Evolutionary conservation across 768 basidiomycete genomes (phyloP).

Genomic region (Flagelloscypha sp.): DNA sequence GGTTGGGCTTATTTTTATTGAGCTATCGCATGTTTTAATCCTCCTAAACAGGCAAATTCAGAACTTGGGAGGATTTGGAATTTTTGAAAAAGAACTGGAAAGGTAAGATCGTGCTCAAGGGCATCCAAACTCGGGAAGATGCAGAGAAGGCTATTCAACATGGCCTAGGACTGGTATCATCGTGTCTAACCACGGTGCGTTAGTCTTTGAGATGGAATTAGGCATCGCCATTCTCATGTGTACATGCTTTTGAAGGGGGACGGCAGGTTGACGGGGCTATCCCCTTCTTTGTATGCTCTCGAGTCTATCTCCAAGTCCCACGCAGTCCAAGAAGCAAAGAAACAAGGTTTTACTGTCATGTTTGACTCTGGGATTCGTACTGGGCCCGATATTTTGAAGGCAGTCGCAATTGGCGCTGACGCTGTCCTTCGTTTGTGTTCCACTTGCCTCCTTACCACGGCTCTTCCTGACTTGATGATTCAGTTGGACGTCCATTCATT

Average conservation of each 20-base stretch:
- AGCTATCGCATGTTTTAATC: too few species aligned
- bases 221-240: not conserved
- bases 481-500: constrained; percentile 69
- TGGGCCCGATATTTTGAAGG: constrained; percentile 78
- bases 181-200: constrained; percentile 71
- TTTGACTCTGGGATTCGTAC: constrained; percentile 81
- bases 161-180: constrained; percentile 66
- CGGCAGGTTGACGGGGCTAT: constrained; percentile 76
- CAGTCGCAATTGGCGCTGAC: constrained; percentile 80
- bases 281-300: constrained; percentile 62
- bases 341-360: constrained; percentile 55
- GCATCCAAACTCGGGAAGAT: constrained; percentile 64
- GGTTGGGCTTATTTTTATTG: too few species aligned
- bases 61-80: constrained; percentile 63
- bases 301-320: constrained; percentile 58
- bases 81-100: constrained; percentile 70
- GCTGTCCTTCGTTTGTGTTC: constrained; percentile 58
- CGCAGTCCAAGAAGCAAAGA: constrained; percentile 49
- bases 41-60: too few species aligned
- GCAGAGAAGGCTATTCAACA: constrained; percentile 60
- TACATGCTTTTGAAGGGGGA: constrained; percentile 37
- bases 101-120: constrained; percentile 70
- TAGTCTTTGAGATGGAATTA: not conserved
- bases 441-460: constrained; percentile 2
- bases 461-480: not conserved